Percentiles rank a stretch among this genome's conserved stretches.
These are phyloP conservation scores for Schizochytrium sp. DNA, from an alignment of 108 stramenopile genomes.

Conservation along the genomic window DNA sequence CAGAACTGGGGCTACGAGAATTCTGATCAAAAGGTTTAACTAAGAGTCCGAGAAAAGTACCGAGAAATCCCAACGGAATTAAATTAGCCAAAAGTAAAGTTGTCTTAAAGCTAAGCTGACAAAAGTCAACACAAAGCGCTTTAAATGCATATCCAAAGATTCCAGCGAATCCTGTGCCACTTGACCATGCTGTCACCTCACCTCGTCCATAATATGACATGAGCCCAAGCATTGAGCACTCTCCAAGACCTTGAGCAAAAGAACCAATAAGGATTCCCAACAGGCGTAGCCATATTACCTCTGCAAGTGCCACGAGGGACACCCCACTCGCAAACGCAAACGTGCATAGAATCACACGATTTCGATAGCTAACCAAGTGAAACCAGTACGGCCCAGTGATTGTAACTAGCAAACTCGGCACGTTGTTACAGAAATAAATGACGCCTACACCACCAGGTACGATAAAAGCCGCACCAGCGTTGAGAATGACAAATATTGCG, in stretches of 20 bases:
- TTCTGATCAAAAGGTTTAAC: not conserved
- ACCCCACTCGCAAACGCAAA: not conserved
- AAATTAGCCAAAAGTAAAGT: constrained; percentile 48
- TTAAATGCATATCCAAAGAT: constrained; percentile 83
- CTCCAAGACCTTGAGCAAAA: constrained; percentile 54
- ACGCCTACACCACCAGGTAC: constrained; percentile 48
- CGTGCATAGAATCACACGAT: not conserved
- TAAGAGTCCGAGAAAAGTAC: constrained; percentile 12
- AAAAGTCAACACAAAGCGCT: constrained; percentile 65
- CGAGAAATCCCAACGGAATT: constrained; percentile 15
- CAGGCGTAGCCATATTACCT: not conserved
- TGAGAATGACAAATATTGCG: constrained; percentile 43
- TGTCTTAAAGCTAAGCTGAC: constrained; percentile 70
- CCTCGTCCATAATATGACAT: constrained; percentile 40
- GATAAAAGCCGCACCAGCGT: constrained; percentile 37
- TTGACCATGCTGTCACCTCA: constrained; percentile 81
- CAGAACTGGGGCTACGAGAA: not conserved
- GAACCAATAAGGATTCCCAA: constrained; percentile 26
- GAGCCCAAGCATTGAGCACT: constrained; percentile 28
- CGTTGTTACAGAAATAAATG: constrained; percentile 38
- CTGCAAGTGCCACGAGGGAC: not conserved
- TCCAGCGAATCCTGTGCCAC: constrained; percentile 85
- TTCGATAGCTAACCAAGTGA: not conserved
- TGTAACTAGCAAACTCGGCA: not conserved
- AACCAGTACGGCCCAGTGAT: constrained; percentile 46